phyloP scores from a whole-genome alignment of 202 grass and related monocot species.

The Cymbopogon flexuosus region DNA sequence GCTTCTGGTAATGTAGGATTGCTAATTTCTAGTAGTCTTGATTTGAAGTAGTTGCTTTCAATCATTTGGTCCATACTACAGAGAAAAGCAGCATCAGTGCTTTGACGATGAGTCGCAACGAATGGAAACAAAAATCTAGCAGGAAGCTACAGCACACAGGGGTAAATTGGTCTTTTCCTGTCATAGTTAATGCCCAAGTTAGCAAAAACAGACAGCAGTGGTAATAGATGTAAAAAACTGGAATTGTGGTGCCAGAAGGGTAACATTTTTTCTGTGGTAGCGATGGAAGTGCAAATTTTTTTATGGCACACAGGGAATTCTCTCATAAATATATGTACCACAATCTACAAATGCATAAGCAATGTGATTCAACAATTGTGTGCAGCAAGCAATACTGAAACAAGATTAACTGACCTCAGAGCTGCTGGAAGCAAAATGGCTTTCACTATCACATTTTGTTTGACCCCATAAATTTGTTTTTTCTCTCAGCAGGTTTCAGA shows the following conservation, averaged over 20 bases:
- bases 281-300: background rate
- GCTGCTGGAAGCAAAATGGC: constrained; percentile 11
- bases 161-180: background rate
- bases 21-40: background rate
- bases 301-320: background rate
- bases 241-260: background rate
- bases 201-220: background rate
- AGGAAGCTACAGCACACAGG: background rate
- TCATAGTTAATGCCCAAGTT: background rate
- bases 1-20: background rate
- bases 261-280: background rate
- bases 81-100: background rate
- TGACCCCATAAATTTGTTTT: too few relatives aligned
- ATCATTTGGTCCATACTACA: background rate
- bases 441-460: constrained; percentile 45
- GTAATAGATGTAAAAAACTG: background rate
- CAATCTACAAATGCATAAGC: background rate
- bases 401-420: constrained; percentile 41
- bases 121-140: background rate
- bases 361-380: background rate
- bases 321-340: background rate
- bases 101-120: background rate
- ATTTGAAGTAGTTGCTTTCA: background rate
- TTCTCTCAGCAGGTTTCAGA: constrained; percentile 64
- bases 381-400: background rate